Conservation (phyloP, 2,329 filamentous ascomycete genomes). For the Neonectria hederae region DNA sequence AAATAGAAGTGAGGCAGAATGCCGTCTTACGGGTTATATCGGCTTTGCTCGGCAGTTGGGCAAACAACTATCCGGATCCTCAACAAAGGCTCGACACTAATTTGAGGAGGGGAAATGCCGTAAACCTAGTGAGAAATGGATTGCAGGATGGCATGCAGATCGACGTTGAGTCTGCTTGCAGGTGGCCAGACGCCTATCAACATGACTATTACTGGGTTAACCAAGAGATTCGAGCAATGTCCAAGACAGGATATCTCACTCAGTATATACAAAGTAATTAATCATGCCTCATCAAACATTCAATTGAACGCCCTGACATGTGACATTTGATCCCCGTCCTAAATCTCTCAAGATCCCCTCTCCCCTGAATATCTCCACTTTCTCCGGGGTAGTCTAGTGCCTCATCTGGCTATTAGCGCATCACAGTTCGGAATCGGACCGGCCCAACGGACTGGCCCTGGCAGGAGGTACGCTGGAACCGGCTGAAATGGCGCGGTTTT, state of each 20-base stretch:
- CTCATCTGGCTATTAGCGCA: not conserved
- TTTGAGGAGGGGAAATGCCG: not conserved
- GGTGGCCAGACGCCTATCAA: not conserved
- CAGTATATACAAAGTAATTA: too few species aligned
- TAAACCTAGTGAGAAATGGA: not conserved
- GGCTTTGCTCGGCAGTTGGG: constrained; percentile 21
- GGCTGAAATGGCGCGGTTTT: not conserved
- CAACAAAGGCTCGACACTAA: not conserved
- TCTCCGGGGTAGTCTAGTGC: not conserved
- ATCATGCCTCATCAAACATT: not conserved
- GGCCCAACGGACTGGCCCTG: constrained; percentile 1
- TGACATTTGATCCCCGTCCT: not conserved
- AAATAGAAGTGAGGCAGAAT: not conserved
- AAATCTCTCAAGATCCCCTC: not conserved
- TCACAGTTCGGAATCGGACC: not conserved
- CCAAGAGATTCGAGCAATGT: not conserved
- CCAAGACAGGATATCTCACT: not conserved
- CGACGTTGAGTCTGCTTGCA: not conserved
- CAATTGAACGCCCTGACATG: not conserved
- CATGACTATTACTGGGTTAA: too few species aligned
- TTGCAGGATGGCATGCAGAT: not conserved
- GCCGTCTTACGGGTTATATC: not conserved
- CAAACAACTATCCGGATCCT: not conserved
- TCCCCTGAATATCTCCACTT: not conserved
- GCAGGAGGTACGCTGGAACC: too few species aligned